A percentile compares a stretch with the other conserved stretches of the same genome.
These are phyloP conservation scores for Xylaria intraflava DNA, from an alignment of 495 filamentous ascomycete genomes.

Conservation along the genomic window DNA sequence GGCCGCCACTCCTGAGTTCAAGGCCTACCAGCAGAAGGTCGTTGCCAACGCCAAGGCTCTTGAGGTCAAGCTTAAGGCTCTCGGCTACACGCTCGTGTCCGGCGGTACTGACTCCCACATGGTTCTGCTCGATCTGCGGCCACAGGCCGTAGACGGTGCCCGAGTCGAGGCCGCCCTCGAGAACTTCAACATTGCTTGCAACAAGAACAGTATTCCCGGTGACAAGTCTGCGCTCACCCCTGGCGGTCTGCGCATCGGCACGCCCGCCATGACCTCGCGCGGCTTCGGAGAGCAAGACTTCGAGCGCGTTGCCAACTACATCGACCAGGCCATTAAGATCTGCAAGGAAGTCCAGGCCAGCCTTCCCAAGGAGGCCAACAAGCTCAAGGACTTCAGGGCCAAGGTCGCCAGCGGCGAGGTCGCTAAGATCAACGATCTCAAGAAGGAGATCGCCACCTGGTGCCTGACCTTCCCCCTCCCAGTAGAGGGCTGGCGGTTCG, in stretches of 20 bases:
- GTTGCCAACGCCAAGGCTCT: conserved; percentile 88
- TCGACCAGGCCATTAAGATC: conserved; percentile 74
- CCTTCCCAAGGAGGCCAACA: conserved; percentile 94
- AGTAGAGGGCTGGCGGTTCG: conserved; percentile 57
- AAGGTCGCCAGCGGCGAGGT: conserved; percentile 75
- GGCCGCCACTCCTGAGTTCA: conserved; percentile 87
- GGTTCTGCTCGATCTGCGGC: conserved; percentile 86
- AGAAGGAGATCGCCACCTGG: conserved; percentile 86
- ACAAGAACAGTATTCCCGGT: conserved; percentile 98
- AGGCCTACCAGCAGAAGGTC: conserved; percentile 89
- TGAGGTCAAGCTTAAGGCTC: conserved; percentile 69
- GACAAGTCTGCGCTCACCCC: conserved; percentile 97
- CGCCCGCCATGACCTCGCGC: conserved; percentile 93
- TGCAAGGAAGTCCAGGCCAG: conserved; percentile 75
- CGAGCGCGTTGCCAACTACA: conserved; percentile 81
- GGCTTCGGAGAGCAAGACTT: conserved; percentile 93
- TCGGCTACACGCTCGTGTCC: conserved; percentile 88
- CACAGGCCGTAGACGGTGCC: conserved; percentile 77
- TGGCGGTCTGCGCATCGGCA: conserved; percentile 89
- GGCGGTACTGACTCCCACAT: conserved; percentile 98
- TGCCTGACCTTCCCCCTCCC: conserved; percentile 88
- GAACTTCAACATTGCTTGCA: conserved; percentile 97
- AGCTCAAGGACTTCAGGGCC: conserved; percentile 98
- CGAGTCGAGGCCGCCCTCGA: conserved; percentile 95
- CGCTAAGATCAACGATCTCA: conserved; percentile 69